A percentile compares a stretch with the other conserved stretches of the same genome.
Evolutionary conservation across 371 early-diverging fungal genomes (phyloP).

Genomic region (Cokeromyces recurvatus): DNA sequence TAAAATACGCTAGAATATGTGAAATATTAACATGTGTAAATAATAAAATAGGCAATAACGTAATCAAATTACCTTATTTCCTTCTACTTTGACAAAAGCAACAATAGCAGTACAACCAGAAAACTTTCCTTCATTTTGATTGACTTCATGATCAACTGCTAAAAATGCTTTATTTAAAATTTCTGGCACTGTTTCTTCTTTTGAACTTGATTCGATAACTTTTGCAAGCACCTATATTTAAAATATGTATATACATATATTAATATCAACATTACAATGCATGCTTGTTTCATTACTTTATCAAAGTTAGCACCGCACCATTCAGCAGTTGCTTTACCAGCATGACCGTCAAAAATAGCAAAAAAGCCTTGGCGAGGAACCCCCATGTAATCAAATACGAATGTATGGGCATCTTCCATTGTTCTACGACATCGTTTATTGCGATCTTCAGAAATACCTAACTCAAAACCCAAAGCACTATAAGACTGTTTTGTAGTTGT

Average conservation of each 20-base stretch:
- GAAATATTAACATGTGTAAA: too few species aligned
- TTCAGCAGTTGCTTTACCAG: conserved; percentile 92
- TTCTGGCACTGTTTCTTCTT: conserved; percentile 59
- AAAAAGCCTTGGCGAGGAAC: conserved; percentile 84
- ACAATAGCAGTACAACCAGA: conserved; percentile 95
- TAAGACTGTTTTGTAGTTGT: conserved; percentile 2
- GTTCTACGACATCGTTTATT: conserved; percentile 88
- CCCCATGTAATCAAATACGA: conserved; percentile 74
- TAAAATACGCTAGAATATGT: conserved; percentile 62
- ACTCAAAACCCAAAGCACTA: conserved; percentile 32
- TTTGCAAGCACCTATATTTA: conserved; percentile 14
- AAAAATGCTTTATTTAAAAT: conserved; percentile 82
- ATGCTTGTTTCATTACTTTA: conserved; percentile 54
- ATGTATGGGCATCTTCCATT: conserved; percentile 97
- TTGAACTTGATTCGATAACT: conserved; percentile 14
- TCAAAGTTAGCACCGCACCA: conserved; percentile 93
- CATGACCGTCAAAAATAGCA: conserved; percentile 98
- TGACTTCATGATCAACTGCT: conserved; percentile 75
- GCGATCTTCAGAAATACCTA: conserved; percentile 83
- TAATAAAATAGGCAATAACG: too few species aligned
- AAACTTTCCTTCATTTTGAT: conserved; percentile 62
- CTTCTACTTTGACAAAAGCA: conserved; percentile 57
- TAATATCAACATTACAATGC: too few species aligned
- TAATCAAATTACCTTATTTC: conserved; percentile 46
- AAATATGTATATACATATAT: too few species aligned